A percentile compares a stretch with the other conserved stretches of the same genome.
Conservation (phyloP, 2,329 filamentous ascomycete species). For the Chaetomiaceae sp. region DNA sequence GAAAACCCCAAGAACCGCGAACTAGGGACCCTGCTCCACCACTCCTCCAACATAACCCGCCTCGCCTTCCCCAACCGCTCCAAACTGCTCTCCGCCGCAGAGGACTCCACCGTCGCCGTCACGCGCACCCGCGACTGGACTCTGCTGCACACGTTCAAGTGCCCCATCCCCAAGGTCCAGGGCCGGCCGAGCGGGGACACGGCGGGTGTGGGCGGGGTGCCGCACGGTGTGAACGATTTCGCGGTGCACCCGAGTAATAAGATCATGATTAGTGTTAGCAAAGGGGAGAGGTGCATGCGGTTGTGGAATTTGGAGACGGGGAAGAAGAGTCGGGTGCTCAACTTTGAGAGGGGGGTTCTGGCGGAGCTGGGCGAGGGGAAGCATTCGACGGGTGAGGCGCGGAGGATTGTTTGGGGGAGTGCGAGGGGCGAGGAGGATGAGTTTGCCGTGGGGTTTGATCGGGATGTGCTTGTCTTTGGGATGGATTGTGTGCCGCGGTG, state of each 20-base stretch:
- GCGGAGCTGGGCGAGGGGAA: conserved; percentile 71
- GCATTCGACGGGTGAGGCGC: conserved; percentile 75
- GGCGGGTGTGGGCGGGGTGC: conserved; percentile 71
- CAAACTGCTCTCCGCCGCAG: conserved; percentile 82
- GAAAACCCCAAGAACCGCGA: conserved; percentile 87
- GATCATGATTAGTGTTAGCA: conserved; percentile 88
- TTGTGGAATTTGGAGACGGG: conserved; percentile 96
- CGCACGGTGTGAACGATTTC: conserved; percentile 90
- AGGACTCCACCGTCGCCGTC: conserved; percentile 89
- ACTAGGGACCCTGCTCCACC: conserved; percentile 80
- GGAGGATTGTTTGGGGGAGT: conserved; percentile 74
- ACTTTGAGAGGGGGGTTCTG: conserved; percentile 71
- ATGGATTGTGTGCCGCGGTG: conserved; percentile 82
- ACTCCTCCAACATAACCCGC: conserved; percentile 74
- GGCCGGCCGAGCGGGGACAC: conserved; percentile 88
- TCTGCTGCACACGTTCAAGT: conserved; percentile 81
- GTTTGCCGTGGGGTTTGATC: conserved; percentile 85
- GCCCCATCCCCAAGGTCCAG: conserved; percentile 72
- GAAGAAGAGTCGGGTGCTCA: conserved; percentile 89
- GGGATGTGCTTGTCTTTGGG: conserved; percentile 78
- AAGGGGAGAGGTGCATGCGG: conserved; percentile 85
- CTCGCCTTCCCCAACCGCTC: conserved; percentile 78
- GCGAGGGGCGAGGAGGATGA: conserved; percentile 68
- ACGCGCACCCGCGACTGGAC: conserved; percentile 87
- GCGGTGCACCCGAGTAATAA: conserved; percentile 95